Evolutionary conservation across 2,329 filamentous ascomycete genomes (phyloP).

Genomic region (Xylaria sp.): DNA sequence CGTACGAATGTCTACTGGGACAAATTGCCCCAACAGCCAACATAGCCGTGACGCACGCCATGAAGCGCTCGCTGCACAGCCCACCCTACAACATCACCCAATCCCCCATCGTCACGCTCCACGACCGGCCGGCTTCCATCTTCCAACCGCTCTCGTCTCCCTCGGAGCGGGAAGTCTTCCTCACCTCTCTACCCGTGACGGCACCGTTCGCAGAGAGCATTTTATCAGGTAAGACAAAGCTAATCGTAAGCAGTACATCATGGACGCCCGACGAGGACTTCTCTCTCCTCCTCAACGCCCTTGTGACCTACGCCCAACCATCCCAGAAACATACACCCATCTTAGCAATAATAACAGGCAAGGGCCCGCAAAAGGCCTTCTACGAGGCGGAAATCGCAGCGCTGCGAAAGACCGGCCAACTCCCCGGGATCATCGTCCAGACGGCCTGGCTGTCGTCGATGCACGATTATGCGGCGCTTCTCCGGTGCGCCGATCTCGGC

Average conservation of each 20-base stretch:
- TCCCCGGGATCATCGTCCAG: constrained; percentile 76
- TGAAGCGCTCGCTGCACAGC: constrained; percentile 76
- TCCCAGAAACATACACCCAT: constrained; percentile 64
- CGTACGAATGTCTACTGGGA: constrained; percentile 81
- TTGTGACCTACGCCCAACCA: constrained; percentile 74
- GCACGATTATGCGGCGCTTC: constrained; percentile 83
- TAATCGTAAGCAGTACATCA: constrained; percentile 93
- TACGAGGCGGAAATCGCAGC: constrained; percentile 75
- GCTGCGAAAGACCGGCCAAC: constrained; percentile 69
- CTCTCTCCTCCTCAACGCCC: constrained; percentile 82
- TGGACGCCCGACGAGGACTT: constrained; percentile 99
- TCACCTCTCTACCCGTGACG: constrained; percentile 74
- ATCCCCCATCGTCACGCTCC: constrained; percentile 75
- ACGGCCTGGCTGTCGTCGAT: constrained; percentile 87
- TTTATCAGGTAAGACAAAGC: constrained; percentile 66
- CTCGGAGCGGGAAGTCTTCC: constrained; percentile 66
- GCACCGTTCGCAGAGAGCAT: constrained; percentile 68
- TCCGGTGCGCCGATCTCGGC: constrained; percentile 88
- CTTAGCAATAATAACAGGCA: constrained; percentile 93
- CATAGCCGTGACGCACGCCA: constrained; percentile 89
- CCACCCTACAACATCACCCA: constrained; percentile 74
- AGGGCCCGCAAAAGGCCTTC: constrained; percentile 82
- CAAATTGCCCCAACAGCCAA: constrained; percentile 75
- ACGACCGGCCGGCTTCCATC: constrained; percentile 85
- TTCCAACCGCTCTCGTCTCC: constrained; percentile 75